Conservation (phyloP, 257 asterid genomes). For the Handroanthus guayacan region DNA sequence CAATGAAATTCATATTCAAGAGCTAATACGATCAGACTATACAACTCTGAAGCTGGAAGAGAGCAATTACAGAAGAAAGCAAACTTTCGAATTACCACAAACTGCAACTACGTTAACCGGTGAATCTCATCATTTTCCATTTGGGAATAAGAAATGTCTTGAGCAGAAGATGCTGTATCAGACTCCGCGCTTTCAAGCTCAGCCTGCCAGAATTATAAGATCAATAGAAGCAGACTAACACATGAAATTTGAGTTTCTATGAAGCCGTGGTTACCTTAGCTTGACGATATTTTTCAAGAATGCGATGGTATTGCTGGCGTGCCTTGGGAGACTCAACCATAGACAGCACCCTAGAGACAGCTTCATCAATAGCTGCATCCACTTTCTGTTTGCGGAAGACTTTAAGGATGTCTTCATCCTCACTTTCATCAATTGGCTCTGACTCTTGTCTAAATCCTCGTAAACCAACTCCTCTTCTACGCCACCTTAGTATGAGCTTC, state of each 20-base stretch:
- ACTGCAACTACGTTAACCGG: constrained; percentile 38
- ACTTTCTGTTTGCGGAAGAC: constrained; percentile 87
- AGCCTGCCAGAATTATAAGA: constrained; percentile 57
- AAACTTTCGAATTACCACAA: not conserved
- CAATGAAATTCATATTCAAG: constrained; percentile 17
- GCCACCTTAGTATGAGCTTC: constrained; percentile 92
- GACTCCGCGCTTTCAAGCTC: constrained; percentile 53
- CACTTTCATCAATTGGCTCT: constrained; percentile 59
- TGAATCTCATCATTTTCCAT: constrained; percentile 56
- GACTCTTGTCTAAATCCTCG: constrained; percentile 75
- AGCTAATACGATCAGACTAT: constrained; percentile 18
- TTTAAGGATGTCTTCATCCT: constrained; percentile 81
- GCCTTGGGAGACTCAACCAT: constrained; percentile 89
- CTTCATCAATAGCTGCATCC: constrained; percentile 82
- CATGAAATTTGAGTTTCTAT: not conserved
- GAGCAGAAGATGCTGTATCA: constrained; percentile 42
- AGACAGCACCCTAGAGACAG: constrained; percentile 87
- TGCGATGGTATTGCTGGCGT: constrained; percentile 86
- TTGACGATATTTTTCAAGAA: constrained; percentile 77
- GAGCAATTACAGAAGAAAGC: constrained; percentile 10
- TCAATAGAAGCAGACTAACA: not conserved
- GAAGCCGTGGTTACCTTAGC: constrained; percentile 68
- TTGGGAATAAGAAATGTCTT: constrained; percentile 8
- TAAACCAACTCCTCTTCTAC: constrained; percentile 80
- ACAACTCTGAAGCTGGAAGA: constrained; percentile 19